phyloP scores from a whole-genome alignment of 2,329 filamentous ascomycete species.

The Aureobasidium sp. region DNA sequence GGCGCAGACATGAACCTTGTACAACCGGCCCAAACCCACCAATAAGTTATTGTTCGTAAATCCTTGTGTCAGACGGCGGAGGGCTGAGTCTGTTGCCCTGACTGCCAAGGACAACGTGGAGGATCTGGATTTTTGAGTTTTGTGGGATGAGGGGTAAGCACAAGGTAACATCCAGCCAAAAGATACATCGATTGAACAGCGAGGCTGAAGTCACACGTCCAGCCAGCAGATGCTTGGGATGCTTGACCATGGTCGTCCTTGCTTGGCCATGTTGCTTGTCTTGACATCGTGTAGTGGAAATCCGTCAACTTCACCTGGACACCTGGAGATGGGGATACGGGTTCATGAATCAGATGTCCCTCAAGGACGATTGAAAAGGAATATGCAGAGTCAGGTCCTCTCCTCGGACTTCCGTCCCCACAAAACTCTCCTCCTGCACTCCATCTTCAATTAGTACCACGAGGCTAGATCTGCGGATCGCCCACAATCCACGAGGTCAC shows the following conservation, averaged over 20 bases:
- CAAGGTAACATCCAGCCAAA: background rate
- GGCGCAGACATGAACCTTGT: background rate
- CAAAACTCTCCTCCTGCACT: background rate
- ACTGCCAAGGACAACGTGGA: background rate
- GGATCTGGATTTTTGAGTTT: background rate
- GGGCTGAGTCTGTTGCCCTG: background rate
- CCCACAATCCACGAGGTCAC: background rate
- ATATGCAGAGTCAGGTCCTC: background rate
- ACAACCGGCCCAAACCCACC: background rate
- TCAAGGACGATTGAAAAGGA: background rate
- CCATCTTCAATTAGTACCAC: too few species aligned
- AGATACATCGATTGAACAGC: background rate
- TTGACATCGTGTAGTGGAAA: background rate
- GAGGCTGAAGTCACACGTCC: background rate
- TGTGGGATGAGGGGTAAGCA: background rate
- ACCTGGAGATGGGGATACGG: background rate
- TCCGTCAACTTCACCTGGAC: too few species aligned
- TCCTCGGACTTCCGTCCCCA: background rate
- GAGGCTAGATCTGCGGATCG: background rate
- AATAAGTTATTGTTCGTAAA: background rate
- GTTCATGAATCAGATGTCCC: background rate
- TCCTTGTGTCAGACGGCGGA: background rate
- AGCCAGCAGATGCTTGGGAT: background rate
- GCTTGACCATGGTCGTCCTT: background rate
- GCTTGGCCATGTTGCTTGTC: constrained; percentile 1